These are phyloP conservation scores for Fusarium anthophilum DNA, from an alignment of 2,329 filamentous ascomycete species.

Conservation along the genomic window DNA sequence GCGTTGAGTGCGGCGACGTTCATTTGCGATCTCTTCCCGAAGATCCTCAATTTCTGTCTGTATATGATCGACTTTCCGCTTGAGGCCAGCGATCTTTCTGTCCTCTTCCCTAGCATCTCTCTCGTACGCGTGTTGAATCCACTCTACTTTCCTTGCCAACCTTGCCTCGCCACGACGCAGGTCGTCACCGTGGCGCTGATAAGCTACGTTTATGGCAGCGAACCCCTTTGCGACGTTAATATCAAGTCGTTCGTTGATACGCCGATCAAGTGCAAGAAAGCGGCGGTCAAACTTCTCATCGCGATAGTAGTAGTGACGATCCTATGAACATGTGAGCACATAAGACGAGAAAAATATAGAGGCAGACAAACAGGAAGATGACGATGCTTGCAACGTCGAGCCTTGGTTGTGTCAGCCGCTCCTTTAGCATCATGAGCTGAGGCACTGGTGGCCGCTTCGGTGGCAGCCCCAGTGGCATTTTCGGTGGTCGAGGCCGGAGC, in stretches of 20 bases:
- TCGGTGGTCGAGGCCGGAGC: background rate
- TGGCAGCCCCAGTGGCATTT: background rate
- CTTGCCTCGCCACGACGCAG: too few species aligned
- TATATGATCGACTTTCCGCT: too few species aligned
- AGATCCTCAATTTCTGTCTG: too few species aligned
- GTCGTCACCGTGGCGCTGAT: background rate
- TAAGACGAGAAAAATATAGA: too few species aligned
- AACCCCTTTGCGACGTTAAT: background rate
- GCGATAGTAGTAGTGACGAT: slow-evolving; percentile 2
- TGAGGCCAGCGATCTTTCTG: too few species aligned
- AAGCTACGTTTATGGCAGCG: background rate
- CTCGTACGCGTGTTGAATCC: too few species aligned
- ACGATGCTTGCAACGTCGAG: too few species aligned
- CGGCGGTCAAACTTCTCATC: background rate
- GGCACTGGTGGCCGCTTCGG: background rate
- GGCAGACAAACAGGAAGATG: too few species aligned
- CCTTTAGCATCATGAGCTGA: background rate
- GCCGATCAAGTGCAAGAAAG: background rate
- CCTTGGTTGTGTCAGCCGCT: fast-evolving
- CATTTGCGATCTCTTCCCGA: background rate
- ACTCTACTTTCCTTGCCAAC: too few species aligned
- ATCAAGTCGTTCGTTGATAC: background rate
- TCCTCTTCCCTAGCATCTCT: too few species aligned
- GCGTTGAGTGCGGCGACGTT: background rate
- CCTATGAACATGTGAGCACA: too few species aligned